Evolutionary conservation across 129 eudicot species (phyloP), one percentile per base, ranked within the genome.

Genomic region (Flaveria trinervia): DNA sequence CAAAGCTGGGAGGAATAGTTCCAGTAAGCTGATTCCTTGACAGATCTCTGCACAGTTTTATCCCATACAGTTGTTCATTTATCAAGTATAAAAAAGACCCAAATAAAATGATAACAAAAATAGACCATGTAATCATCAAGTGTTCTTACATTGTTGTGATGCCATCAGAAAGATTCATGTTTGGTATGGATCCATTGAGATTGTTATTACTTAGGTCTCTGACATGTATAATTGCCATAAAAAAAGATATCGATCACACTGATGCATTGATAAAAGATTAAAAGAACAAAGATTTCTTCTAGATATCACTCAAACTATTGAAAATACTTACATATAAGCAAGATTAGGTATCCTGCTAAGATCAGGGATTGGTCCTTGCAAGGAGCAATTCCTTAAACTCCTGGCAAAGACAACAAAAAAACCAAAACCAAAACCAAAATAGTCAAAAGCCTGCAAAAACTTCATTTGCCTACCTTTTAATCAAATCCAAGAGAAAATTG

Each of bases 361-460:
- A 80, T 93, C 85, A 44, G 98, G 98, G 65, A 93, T 82, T 68
- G 86, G 81, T 79, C 98, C 98, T 78, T 74, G 82, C 84, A 90
- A 82, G 71, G 84, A 82, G 83, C 98, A 93, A 84, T 93, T 93
- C 81, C 98, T 86, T 36, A 88, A 86, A 82, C 98, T 92, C 96
- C 98, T 92, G 94, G 46, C 10, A 70, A n/a, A 87, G 46, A 25
- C 65, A 82, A 81, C 41, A 74, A 68, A 68, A 64, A n/a, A n/a
- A n/a, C n/a, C n/a, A n/a, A n/a, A 57, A 28, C 8, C 26, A 72
- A 65, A 26, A 54, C 60, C 9, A 54, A 54, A 54, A 16, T 54
- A 54, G 2, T 57, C 23, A 57, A 28, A 20, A 57, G 65, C 65
- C 33, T 57, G 30, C 65, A 57, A 20, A 55, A 57, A 57, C 33